These are phyloP conservation scores for Termitomyces bulborhizus DNA, from an alignment of 768 basidiomycete species.

Conservation along the genomic window DNA sequence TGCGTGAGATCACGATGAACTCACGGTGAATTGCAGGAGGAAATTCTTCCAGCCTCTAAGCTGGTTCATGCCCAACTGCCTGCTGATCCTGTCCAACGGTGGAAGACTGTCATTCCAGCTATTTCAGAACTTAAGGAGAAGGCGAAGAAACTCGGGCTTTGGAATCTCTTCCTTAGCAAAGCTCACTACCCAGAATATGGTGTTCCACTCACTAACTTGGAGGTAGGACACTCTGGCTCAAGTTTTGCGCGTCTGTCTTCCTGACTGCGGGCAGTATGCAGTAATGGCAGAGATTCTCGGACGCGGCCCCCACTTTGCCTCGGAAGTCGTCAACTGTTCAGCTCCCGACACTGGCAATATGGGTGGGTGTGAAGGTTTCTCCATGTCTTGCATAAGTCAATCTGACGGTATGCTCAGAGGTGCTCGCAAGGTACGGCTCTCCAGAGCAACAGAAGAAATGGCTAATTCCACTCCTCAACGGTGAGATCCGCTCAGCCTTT, in stretches of 20 bases:
- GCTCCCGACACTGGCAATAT: conserved; percentile 98
- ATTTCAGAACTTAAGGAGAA: conserved; percentile 81
- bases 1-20: background rate
- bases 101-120: conserved; percentile 80
- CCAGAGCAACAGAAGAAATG: conserved; percentile 88
- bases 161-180: conserved; percentile 97
- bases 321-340: conserved; percentile 88
- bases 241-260: background rate
- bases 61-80: conserved; percentile 83
- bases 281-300: conserved; percentile 97
- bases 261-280: conserved; percentile 58
- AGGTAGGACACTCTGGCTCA: conserved; percentile 43
- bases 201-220: conserved; percentile 87
- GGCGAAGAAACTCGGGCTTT: conserved; percentile 84
- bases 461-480: conserved; percentile 82
- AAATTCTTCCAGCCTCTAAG: conserved; percentile 74
- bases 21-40: conserved; percentile 50
- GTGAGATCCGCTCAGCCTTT: conserved; percentile 91
- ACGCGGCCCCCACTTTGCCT: conserved; percentile 71
- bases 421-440: conserved; percentile 91
- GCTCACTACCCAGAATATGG: conserved; percentile 87
- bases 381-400: background rate
- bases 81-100: conserved; percentile 62
- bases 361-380: conserved; percentile 47
- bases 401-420: conserved; percentile 53